A percentile compares a stretch with the other conserved stretches of the same genome.
Conservation (phyloP, 805 yeast genomes). For the Saccharomycopsis sp. region DNA sequence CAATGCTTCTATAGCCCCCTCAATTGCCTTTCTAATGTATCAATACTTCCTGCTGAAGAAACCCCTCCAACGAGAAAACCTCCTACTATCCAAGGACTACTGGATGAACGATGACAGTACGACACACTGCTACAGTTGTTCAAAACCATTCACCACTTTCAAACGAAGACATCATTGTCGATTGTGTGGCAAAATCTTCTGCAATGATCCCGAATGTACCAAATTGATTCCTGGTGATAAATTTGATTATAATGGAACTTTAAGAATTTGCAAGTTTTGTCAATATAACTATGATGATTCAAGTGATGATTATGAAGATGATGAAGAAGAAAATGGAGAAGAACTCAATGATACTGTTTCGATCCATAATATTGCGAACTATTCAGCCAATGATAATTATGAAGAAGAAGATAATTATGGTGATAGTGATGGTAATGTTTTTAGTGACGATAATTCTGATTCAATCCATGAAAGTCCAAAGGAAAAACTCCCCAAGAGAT, state of each 20-base stretch:
- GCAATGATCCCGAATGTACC: constrained; percentile 78
- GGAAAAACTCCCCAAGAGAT: not conserved
- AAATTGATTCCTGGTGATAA: constrained; percentile 54
- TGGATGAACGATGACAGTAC: constrained; percentile 97
- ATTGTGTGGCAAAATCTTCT: constrained; percentile 92
- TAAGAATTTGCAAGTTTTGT: constrained; percentile 66
- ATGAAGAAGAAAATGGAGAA: too few species aligned
- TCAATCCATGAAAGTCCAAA: not conserved
- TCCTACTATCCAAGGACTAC: constrained; percentile 44
- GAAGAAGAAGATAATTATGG: not conserved
- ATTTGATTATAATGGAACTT: constrained; percentile 54
- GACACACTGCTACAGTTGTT: constrained; percentile 77
- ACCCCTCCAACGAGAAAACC: constrained; percentile 8
- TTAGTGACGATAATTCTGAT: too few species aligned
- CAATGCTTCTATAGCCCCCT: too few species aligned
- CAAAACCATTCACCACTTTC: constrained; percentile 70
- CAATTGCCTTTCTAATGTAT: too few species aligned
- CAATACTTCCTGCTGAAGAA: constrained; percentile 4
- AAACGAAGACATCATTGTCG: constrained; percentile 92
- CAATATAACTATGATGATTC: constrained; percentile 31
- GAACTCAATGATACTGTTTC: too few species aligned
- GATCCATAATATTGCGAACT: too few species aligned
- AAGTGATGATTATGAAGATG: constrained; percentile 16
- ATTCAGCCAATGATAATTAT: not conserved
- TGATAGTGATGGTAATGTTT: not conserved